Evolutionary conservation across 768 basidiomycete species (phyloP).

Genomic region (Russula sp.): DNA sequence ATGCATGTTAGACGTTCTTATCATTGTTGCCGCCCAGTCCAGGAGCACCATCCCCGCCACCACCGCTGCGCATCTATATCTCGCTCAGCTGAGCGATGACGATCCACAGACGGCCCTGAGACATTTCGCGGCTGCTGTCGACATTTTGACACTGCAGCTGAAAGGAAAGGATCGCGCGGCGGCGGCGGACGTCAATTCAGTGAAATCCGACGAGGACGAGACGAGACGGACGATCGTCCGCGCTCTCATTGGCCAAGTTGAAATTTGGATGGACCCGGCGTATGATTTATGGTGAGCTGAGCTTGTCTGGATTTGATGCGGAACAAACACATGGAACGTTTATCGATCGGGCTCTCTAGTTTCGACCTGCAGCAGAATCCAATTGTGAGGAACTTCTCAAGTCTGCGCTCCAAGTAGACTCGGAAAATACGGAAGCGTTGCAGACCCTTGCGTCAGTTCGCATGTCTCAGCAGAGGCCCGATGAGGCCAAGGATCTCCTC

Average conservation of each 20-base stretch:
- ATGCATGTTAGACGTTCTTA: constrained; percentile 52
- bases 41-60: constrained; percentile 55
- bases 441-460: constrained; percentile 81
- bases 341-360: constrained; percentile 41
- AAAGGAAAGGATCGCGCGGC: constrained; percentile 69
- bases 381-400: constrained; percentile 76
- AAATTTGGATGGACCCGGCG: constrained; percentile 93
- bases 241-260: constrained; percentile 84
- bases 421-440: constrained; percentile 73
- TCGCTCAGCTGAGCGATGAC: constrained; percentile 79
- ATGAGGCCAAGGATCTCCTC: constrained; percentile 71
- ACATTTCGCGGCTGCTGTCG: constrained; percentile 79
- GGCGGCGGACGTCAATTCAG: constrained; percentile 41
- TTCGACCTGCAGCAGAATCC: constrained; percentile 76
- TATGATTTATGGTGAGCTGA: constrained; percentile 82
- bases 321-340: neutral
- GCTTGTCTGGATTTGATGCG: neutral
- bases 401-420: constrained; percentile 69
- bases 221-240: constrained; percentile 66
- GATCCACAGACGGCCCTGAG: constrained; percentile 70
- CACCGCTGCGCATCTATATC: constrained; percentile 83
- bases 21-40: constrained; percentile 59
- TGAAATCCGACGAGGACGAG: constrained; percentile 52
- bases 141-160: constrained; percentile 61
- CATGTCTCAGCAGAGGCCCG: constrained; percentile 80